Percentiles rank a stretch among this genome's conserved stretches.
phyloP scores from a whole-genome alignment of 495 filamentous ascomycete genomes.

The Podospora didyma region DNA sequence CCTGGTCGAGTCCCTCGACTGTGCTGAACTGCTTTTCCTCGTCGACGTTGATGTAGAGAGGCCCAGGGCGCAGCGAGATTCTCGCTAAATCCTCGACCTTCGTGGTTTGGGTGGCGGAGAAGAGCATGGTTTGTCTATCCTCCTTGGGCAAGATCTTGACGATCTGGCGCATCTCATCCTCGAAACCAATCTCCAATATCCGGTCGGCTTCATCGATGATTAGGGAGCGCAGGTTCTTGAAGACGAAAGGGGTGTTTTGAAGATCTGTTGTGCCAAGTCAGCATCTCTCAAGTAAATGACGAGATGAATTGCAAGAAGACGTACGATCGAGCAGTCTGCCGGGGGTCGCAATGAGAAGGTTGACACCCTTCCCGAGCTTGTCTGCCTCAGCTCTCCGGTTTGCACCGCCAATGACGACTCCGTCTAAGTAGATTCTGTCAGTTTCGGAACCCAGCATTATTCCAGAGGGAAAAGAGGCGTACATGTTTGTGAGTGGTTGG shows the following conservation, averaged over 20 bases:
- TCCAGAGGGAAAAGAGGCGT: not conserved
- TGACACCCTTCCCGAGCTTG: slow-evolving; percentile 90
- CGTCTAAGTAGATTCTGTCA: slow-evolving; percentile 43
- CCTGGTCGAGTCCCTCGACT: slow-evolving; percentile 89
- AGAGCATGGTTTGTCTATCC: slow-evolving; percentile 91
- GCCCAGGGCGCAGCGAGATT: slow-evolving; percentile 87
- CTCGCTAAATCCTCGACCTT: slow-evolving; percentile 96
- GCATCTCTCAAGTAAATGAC: not conserved
- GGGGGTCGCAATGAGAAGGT: slow-evolving; percentile 89
- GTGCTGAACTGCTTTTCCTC: slow-evolving; percentile 50
- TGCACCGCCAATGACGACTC: slow-evolving; percentile 93
- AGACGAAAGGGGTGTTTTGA: slow-evolving; percentile 89
- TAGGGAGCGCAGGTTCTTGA: slow-evolving; percentile 77
- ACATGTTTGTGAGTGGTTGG: slow-evolving; percentile 68
- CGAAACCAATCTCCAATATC: slow-evolving; percentile 95
- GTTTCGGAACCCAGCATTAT: not conserved
- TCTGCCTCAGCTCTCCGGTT: slow-evolving; percentile 89
- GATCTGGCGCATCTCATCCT: slow-evolving; percentile 97
- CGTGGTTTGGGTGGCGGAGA: slow-evolving; percentile 96
- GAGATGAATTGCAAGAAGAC: not conserved
- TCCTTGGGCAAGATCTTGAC: slow-evolving; percentile 90
- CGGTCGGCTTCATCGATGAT: slow-evolving; percentile 92
- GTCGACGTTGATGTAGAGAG: slow-evolving; percentile 94
- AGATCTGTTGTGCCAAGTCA: slow-evolving; percentile 45
- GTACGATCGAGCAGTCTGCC: slow-evolving; percentile 79